A percentile compares a stretch with the other conserved stretches of the same genome.
Conservation (phyloP, 1,284 basidiomycete species). For the Apiotrichum laibachii region DNA sequence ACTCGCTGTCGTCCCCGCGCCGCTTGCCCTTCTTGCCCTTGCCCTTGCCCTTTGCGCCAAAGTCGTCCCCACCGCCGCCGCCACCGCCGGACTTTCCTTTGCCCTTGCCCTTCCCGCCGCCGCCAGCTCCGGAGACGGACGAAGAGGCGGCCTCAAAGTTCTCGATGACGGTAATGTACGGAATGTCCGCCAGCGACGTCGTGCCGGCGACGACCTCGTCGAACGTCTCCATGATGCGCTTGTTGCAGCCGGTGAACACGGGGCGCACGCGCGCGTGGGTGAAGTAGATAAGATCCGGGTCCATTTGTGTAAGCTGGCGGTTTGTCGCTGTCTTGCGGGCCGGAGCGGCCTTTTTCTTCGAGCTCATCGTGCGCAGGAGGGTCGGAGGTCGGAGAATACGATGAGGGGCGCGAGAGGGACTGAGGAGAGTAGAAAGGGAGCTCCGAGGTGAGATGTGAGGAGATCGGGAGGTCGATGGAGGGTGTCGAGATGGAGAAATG, state of each 20-base stretch:
- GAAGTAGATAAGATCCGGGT: slow-evolving; percentile 21
- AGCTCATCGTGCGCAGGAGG: background rate
- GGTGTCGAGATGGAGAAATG: too few species aligned
- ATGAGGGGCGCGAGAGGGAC: too few species aligned
- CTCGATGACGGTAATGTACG: slow-evolving; percentile 23
- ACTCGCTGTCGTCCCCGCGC: background rate
- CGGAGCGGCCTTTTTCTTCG: background rate
- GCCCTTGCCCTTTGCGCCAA: slow-evolving; percentile 1
- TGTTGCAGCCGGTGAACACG: slow-evolving; percentile 22
- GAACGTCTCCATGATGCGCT: slow-evolving; percentile 19
- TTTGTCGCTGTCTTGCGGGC: slow-evolving; percentile 17
- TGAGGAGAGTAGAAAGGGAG: too few species aligned
- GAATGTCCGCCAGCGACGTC: slow-evolving; percentile 18
- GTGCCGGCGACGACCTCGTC: slow-evolving; percentile 17
- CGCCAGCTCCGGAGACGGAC: background rate
- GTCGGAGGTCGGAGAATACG: background rate
- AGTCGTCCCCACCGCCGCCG: background rate
- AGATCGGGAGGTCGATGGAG: too few species aligned
- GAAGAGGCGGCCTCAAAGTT: slow-evolving; percentile 12
- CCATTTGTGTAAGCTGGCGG: slow-evolving; percentile 16
- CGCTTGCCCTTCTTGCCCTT: slow-evolving; percentile 3
- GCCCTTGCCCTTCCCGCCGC: background rate
- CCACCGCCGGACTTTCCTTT: slow-evolving; percentile 1
- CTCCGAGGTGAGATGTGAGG: too few species aligned
- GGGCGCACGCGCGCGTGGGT: slow-evolving; percentile 21